Evolutionary conservation across 2,329 filamentous ascomycete genomes (phyloP).

Genomic region (Chrysosporium queenslandicum): DNA sequence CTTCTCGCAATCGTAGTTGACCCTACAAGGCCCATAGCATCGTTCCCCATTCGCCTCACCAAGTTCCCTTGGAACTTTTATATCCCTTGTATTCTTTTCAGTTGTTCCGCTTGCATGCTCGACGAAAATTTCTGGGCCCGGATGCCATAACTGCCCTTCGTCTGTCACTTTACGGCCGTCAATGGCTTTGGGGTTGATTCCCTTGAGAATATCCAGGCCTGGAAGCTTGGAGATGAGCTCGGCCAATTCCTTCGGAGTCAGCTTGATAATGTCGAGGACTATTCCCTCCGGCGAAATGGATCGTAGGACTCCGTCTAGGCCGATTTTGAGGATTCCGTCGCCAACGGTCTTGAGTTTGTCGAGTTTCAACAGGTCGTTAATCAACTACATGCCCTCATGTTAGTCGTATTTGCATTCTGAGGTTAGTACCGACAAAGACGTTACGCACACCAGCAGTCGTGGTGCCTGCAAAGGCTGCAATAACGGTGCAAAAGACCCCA

Average conservation of each 20-base stretch:
- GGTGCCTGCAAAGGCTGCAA: neutral
- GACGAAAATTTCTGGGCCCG: neutral
- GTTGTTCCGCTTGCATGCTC: neutral
- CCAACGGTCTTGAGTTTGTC: neutral
- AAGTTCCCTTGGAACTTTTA: neutral
- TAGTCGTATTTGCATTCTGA: neutral
- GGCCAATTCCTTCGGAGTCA: neutral
- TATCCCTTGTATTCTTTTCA: neutral
- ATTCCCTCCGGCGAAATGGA: neutral
- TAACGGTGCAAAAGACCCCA: neutral
- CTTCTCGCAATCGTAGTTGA: neutral
- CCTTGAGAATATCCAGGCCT: neutral
- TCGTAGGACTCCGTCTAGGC: neutral
- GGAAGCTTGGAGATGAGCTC: neutral
- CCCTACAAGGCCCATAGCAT: neutral
- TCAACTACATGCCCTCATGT: neutral
- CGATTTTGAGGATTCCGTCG: neutral
- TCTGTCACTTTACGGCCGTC: neutral
- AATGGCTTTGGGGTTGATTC: neutral
- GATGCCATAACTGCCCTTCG: slow-evolving; percentile 17
- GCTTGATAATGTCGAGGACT: neutral
- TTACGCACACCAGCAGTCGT: neutral
- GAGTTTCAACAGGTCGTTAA: neutral
- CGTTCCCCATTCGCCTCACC: too few species aligned
- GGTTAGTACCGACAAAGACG: neutral